A percentile compares a stretch with the other conserved stretches of the same genome.
Evolutionary conservation across 176 grass and related monocot genomes (phyloP).

Genomic region (Zea luxurians): DNA sequence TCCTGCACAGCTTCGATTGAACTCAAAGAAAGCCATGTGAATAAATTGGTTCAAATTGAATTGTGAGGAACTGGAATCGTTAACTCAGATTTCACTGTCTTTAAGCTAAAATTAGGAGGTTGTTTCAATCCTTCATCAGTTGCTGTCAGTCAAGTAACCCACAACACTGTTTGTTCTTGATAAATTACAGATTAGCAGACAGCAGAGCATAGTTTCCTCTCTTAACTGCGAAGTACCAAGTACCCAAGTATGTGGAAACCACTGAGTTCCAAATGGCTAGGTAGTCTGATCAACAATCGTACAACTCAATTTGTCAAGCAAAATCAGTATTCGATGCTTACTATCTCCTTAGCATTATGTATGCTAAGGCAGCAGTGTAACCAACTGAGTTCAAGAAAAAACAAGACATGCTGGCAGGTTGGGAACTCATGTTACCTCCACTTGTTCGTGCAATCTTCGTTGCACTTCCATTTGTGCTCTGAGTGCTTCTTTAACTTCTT

Average conservation of each 20-base stretch:
- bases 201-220: neutral
- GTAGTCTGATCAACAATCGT: neutral
- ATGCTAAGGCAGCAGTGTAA: neutral
- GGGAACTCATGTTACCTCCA: constrained; percentile 38
- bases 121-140: neutral
- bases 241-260: neutral
- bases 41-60: neutral
- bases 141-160: neutral
- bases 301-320: constrained; percentile 3
- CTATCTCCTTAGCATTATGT: neutral
- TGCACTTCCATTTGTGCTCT: constrained; percentile 65
- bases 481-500: constrained; percentile 58
- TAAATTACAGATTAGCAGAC: neutral
- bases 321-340: neutral
- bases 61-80: neutral
- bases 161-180: constrained; percentile 8
- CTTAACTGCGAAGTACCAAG: neutral
- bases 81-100: neutral
- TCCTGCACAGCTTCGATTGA: neutral
- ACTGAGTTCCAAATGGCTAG: neutral
- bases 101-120: neutral
- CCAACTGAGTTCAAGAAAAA: constrained; percentile 10
- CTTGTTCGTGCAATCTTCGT: constrained; percentile 54
- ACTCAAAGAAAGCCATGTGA: neutral
- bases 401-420: neutral